These are phyloP conservation scores for Stachybotrys chlorohalonatus DNA, from an alignment of 2,329 filamentous ascomycete genomes.

Conservation along the genomic window DNA sequence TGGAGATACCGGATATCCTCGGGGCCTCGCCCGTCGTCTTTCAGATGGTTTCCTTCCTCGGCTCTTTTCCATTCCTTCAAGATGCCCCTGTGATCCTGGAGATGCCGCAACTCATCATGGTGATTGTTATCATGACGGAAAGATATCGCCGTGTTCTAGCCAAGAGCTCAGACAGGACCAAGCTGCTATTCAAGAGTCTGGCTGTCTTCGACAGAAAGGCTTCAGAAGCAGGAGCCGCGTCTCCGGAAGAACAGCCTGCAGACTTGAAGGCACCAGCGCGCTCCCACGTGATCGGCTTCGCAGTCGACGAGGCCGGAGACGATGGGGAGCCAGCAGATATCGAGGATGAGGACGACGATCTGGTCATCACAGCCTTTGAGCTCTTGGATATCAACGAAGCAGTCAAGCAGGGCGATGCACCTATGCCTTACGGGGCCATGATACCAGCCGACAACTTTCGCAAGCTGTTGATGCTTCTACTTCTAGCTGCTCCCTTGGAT, in stretches of 20 bases:
- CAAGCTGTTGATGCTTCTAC: slow-evolving; percentile 59
- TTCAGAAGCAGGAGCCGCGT: slow-evolving; percentile 13
- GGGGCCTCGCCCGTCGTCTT: slow-evolving; percentile 60
- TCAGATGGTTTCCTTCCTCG: slow-evolving; percentile 62
- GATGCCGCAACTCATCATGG: slow-evolving; percentile 61
- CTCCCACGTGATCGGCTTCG: slow-evolving; percentile 29
- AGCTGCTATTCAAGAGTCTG: slow-evolving; percentile 61
- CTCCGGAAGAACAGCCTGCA: slow-evolving; percentile 2
- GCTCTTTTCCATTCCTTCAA: slow-evolving; percentile 63
- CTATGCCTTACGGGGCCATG: slow-evolving; percentile 52
- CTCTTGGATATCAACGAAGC: slow-evolving; percentile 56
- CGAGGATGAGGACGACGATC: slow-evolving; percentile 48
- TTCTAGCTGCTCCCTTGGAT: slow-evolving; percentile 56
- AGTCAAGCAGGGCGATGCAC: slow-evolving; percentile 41
- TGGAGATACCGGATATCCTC: slow-evolving; percentile 64
- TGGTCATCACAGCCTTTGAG: slow-evolving; percentile 61
- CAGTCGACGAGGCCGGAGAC: slow-evolving; percentile 34
- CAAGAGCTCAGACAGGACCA: slow-evolving; percentile 48
- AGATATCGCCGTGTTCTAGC: slow-evolving; percentile 56
- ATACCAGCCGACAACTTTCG: slow-evolving; percentile 67
- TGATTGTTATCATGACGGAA: slow-evolving; percentile 63
- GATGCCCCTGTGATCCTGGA: slow-evolving; percentile 63
- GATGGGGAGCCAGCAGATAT: slow-evolving; percentile 31
- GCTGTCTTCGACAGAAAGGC: slow-evolving; percentile 60
- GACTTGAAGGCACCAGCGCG: not conserved